A percentile compares a stretch with the other conserved stretches of the same genome.
These are phyloP conservation scores for Epichloe gansuensis DNA, from an alignment of 2,329 filamentous ascomycete genomes.

Conservation along the genomic window DNA sequence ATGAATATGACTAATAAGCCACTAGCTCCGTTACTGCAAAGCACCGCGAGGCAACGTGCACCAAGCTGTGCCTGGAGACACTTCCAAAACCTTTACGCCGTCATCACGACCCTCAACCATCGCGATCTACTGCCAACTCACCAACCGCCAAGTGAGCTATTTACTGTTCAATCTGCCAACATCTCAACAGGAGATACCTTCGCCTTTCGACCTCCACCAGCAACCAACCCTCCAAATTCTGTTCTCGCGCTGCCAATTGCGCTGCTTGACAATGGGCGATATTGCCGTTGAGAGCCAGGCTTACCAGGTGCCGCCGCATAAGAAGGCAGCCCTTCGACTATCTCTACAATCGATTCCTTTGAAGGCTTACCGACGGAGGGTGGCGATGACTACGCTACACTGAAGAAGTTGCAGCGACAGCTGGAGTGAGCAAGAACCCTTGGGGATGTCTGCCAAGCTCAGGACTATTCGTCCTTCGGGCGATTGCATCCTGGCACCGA, in stretches of 20 bases:
- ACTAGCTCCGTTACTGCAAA: neutral
- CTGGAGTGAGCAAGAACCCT: slow-evolving; percentile 55
- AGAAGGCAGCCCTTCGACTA: slow-evolving; percentile 67
- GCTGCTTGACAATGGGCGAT: slow-evolving; percentile 61
- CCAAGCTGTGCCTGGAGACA: neutral
- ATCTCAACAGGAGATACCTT: neutral
- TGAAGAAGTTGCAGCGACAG: slow-evolving; percentile 95
- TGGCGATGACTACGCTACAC: slow-evolving; percentile 83
- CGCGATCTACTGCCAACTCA: neutral
- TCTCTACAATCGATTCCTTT: slow-evolving; percentile 81
- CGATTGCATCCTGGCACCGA: neutral
- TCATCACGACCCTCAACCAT: neutral
- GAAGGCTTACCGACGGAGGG: slow-evolving; percentile 73
- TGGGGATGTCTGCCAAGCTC: neutral
- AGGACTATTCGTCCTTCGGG: neutral
- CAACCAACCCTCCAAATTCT: neutral
- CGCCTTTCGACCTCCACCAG: neutral
- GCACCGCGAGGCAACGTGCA: slow-evolving; percentile 4
- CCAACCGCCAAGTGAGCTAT: neutral
- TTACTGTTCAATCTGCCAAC: neutral
- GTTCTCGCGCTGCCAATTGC: neutral
- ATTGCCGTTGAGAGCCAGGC: slow-evolving; percentile 71
- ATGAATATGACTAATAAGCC: slow-evolving; percentile 6
- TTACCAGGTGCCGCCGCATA: slow-evolving; percentile 63
- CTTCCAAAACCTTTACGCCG: neutral